A percentile compares a stretch with the other conserved stretches of the same genome.
Conservation (phyloP, 495 filamentous ascomycete species). For the Entonaema liquescens region DNA sequence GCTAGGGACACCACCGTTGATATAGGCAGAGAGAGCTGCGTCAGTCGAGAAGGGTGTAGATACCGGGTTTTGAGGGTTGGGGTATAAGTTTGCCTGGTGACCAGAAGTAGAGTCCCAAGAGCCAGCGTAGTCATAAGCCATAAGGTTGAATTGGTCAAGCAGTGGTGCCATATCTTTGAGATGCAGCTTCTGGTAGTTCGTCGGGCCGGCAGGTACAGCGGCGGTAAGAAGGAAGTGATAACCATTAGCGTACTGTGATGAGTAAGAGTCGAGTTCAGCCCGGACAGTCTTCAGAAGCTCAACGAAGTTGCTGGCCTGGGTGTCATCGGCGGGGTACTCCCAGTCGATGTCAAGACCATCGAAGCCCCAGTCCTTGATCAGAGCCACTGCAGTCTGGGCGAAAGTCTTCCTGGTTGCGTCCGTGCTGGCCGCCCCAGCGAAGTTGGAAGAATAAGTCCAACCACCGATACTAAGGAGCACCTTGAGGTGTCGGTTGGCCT, state of each 20-base stretch:
- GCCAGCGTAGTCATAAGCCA: constrained; percentile 79
- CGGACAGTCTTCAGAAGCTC: constrained; percentile 73
- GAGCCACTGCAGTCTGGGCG: constrained; percentile 67
- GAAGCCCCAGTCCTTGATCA: constrained; percentile 69
- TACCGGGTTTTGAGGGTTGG: constrained; percentile 56
- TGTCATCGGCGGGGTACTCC: constrained; percentile 64
- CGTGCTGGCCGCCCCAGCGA: constrained; percentile 72
- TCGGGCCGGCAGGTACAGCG: constrained; percentile 67
- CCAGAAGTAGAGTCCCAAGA: constrained; percentile 71
- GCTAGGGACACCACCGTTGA: constrained; percentile 65
- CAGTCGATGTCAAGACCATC: constrained; percentile 61
- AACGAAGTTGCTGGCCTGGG: constrained; percentile 76
- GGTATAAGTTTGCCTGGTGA: constrained; percentile 81
- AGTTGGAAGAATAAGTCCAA: constrained; percentile 86
- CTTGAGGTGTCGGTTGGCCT: constrained; percentile 85
- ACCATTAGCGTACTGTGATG: constrained; percentile 55
- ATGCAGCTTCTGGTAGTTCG: constrained; percentile 73
- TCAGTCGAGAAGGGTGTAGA: constrained; percentile 75
- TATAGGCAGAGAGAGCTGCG: constrained; percentile 73
- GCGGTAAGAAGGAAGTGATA: constrained; percentile 79
- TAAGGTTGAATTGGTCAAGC: constrained; percentile 88
- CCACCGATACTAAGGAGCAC: constrained; percentile 88
- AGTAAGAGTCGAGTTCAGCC: constrained; percentile 70
- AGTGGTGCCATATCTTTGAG: constrained; percentile 70
- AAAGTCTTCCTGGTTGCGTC: constrained; percentile 65